Evolutionary conservation across 2,329 filamentous ascomycete species (phyloP).

Genomic region (Xylariaceae sp.): DNA sequence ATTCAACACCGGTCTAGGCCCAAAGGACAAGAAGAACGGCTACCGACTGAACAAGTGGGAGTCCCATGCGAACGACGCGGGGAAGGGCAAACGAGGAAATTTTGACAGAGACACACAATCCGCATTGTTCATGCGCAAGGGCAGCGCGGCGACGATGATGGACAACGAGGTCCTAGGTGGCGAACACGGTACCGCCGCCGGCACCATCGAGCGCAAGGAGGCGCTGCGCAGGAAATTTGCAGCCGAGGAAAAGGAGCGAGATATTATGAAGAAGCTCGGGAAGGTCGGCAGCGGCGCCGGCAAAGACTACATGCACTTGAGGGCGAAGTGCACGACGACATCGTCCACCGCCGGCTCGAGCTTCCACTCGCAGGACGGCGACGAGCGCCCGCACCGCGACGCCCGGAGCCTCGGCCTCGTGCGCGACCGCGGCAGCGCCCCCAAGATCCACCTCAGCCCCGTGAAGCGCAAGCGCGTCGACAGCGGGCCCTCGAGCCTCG

Average conservation of each 20-base stretch:
- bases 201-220: constrained; percentile 61
- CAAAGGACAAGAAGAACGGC: constrained; percentile 28
- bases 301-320: constrained; percentile 59
- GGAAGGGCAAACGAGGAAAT: constrained; percentile 34
- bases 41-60: constrained; percentile 16
- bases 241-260: constrained; percentile 66
- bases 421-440: constrained; percentile 32
- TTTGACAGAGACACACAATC: constrained; percentile 58
- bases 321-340: no score
- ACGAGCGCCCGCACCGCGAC: constrained; percentile 33
- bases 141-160: constrained; percentile 57
- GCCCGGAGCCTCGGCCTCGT: constrained; percentile 41
- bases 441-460: constrained; percentile 52
- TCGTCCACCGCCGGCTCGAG: constrained; percentile 6
- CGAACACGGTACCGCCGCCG: constrained; percentile 40
- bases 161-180: constrained; percentile 51
- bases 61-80: constrained; percentile 18
- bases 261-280: constrained; percentile 65
- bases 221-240: constrained; percentile 60
- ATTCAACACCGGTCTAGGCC: constrained; percentile 42
- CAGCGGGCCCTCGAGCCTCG: constrained; percentile 36
- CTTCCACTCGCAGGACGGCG: constrained; percentile 2
- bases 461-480: constrained; percentile 58
- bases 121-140: constrained; percentile 49
- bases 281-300: constrained; percentile 62